Percentiles rank a stretch among this genome's conserved stretches.
phyloP scores from a whole-genome alignment of 225 moss, liverwort and hornwort species.

The Ulota crispa region DNA sequence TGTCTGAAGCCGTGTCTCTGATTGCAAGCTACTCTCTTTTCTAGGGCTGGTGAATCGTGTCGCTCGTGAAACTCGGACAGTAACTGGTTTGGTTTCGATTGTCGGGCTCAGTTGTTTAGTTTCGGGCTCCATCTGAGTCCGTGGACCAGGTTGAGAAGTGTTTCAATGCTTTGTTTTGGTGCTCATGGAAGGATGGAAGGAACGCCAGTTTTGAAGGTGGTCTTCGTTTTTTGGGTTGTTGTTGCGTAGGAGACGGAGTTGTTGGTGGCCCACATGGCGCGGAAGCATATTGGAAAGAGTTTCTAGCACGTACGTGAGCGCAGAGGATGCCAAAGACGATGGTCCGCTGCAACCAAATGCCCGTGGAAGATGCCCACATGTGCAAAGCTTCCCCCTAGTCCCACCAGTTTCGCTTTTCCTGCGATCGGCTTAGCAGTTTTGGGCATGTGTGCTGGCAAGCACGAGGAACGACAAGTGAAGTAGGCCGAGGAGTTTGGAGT shows the following conservation, averaged over 20 bases:
- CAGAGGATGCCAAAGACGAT: conserved; percentile 16
- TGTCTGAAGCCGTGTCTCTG: neutral
- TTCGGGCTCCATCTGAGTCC: neutral
- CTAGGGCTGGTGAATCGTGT: neutral
- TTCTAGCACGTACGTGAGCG: conserved; percentile 24
- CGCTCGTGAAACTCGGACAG: neutral
- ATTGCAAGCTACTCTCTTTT: neutral
- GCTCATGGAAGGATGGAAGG: neutral
- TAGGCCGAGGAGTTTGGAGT: conserved; percentile 22
- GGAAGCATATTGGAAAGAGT: conserved; percentile 10
- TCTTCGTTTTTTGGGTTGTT: conserved; percentile 13
- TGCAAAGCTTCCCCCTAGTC: neutral
- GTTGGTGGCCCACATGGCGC: conserved; percentile 10
- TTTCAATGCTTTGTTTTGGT: neutral
- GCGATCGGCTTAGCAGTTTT: conserved; percentile 13
- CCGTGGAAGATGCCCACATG: conserved; percentile 6
- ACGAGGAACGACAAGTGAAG: conserved; percentile 16
- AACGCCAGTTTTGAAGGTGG: neutral
- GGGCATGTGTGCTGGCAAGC: neutral
- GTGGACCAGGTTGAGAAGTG: conserved; percentile 2
- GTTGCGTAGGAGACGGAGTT: conserved; percentile 35
- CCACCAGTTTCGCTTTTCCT: neutral
- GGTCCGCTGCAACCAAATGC: neutral
- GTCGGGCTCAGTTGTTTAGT: neutral
- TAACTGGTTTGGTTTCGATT: neutral